These are phyloP conservation scores for Suillus americanus DNA, from an alignment of 768 basidiomycete genomes.

Conservation along the genomic window DNA sequence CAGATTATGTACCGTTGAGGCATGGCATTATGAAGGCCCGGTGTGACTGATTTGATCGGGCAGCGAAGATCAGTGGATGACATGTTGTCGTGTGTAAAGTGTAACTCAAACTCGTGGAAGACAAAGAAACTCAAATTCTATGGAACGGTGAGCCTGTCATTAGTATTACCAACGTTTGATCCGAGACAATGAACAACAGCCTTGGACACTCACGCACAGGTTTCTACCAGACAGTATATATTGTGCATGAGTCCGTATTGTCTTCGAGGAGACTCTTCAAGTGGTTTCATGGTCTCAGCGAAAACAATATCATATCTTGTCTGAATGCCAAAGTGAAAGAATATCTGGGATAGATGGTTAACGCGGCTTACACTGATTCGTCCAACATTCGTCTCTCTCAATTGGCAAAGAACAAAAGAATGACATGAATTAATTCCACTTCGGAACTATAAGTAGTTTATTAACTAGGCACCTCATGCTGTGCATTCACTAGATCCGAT, in stretches of 20 bases:
- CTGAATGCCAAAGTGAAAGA: not conserved
- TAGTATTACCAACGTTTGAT: not conserved
- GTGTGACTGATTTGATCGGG: slow-evolving; percentile 6
- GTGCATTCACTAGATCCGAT: not conserved
- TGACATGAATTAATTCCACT: not conserved
- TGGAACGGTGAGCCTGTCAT: not conserved
- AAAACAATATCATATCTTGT: not conserved
- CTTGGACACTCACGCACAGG: slow-evolving; percentile 1
- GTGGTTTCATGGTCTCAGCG: not conserved
- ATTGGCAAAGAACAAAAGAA: slow-evolving; percentile 1
- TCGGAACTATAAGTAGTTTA: not conserved
- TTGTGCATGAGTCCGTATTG: not conserved
- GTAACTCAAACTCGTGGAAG: slow-evolving; percentile 5
- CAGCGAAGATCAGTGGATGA: not conserved
- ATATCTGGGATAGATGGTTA: not conserved
- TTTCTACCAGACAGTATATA: not conserved
- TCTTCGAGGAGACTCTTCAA: not conserved
- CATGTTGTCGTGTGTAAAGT: slow-evolving; percentile 2
- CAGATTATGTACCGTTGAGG: slow-evolving; percentile 2
- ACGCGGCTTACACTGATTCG: not conserved
- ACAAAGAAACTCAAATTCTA: slow-evolving; percentile 1
- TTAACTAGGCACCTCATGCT: not conserved
- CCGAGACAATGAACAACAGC: not conserved
- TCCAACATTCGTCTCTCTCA: not conserved
- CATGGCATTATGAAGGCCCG: not conserved